Evolutionary conservation across 2,329 filamentous ascomycete species (phyloP).

Genomic region (Penicillium sp.): DNA sequence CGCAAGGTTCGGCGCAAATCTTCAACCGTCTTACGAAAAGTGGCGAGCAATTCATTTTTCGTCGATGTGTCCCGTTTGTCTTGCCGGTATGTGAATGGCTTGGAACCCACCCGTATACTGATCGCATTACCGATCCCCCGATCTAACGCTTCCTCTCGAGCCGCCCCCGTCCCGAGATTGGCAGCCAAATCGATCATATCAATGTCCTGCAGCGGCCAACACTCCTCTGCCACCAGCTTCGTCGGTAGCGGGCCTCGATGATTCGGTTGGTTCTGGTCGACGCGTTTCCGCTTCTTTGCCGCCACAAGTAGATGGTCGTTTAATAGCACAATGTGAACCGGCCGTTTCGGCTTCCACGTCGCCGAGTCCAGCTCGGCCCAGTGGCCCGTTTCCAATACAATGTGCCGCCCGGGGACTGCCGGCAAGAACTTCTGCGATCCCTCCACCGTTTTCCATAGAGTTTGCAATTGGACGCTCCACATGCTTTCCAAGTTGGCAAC

Average conservation of each 20-base stretch:
- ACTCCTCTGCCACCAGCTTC: conserved; percentile 87
- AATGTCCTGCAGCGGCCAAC: conserved; percentile 89
- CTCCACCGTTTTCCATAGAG: conserved; percentile 94
- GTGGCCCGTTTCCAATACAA: conserved; percentile 82
- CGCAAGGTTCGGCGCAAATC: conserved; percentile 80
- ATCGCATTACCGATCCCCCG: conserved; percentile 71
- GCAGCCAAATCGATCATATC: conserved; percentile 81
- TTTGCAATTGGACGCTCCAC: conserved; percentile 64
- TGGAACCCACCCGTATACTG: conserved; percentile 80
- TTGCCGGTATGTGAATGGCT: conserved; percentile 91
- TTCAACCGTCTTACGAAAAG: conserved; percentile 87
- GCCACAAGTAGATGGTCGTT: conserved; percentile 93
- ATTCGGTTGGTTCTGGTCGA: conserved; percentile 54
- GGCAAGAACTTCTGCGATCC: conserved; percentile 96
- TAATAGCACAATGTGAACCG: conserved; percentile 84
- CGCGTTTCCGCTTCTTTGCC: conserved; percentile 84
- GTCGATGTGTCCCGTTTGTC: conserved; percentile 73
- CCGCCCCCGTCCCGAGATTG: conserved; percentile 33
- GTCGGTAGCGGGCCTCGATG: conserved; percentile 47
- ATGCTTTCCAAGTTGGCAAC: conserved; percentile 68
- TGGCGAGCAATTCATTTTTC: conserved; percentile 75
- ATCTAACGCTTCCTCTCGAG: conserved; percentile 45
- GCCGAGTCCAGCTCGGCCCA: conserved; percentile 98
- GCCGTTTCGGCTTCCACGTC: conserved; percentile 86
- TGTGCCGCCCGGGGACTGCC: conserved; percentile 82